A percentile compares a stretch with the other conserved stretches of the same genome.
Conservation (phyloP, 805 yeast species). For the Candida silvatica region DNA sequence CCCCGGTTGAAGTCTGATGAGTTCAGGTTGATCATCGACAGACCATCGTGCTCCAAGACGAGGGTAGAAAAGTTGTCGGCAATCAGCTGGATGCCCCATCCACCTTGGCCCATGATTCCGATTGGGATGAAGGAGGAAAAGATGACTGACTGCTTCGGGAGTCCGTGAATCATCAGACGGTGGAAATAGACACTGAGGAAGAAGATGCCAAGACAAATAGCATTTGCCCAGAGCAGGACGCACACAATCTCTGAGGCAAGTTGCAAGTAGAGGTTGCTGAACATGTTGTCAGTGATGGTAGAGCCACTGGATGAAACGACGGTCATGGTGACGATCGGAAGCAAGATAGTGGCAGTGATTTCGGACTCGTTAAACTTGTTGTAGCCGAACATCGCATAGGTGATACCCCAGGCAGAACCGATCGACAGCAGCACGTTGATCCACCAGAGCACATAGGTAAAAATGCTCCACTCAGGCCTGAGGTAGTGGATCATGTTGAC, state of each 20-base stretch:
- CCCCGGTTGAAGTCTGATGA: too few species aligned
- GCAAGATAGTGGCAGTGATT: conserved; percentile 49
- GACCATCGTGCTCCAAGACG: conserved; percentile 3
- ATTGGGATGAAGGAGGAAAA: conserved; percentile 71
- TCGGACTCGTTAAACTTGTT: conserved; percentile 25
- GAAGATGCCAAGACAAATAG: conserved; percentile 27
- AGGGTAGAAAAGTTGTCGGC: conserved; percentile 12
- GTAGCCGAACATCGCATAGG: conserved; percentile 38
- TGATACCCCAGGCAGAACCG: conserved; percentile 50
- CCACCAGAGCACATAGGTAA: conserved; percentile 69
- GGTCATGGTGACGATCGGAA: conserved; percentile 75
- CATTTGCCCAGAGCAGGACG: conserved; percentile 60
- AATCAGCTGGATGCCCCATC: conserved; percentile 46
- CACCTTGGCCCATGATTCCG: conserved; percentile 84
- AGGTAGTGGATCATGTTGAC: conserved; percentile 45
- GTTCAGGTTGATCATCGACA: conserved; percentile 4
- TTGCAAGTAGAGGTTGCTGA: conserved; percentile 23
- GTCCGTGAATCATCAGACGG: conserved; percentile 47
- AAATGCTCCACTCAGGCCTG: conserved; percentile 32
- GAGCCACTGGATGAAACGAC: conserved; percentile 73
- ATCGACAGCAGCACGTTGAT: conserved; percentile 47
- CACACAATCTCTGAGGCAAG: conserved; percentile 45
- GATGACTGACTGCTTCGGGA: conserved; percentile 45
- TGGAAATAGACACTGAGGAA: conserved; percentile 54
- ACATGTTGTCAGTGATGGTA: conserved; percentile 33